These are phyloP conservation scores for Paecilomyces sp. DNA, from an alignment of 2,329 filamentous ascomycete genomes.

Conservation along the genomic window DNA sequence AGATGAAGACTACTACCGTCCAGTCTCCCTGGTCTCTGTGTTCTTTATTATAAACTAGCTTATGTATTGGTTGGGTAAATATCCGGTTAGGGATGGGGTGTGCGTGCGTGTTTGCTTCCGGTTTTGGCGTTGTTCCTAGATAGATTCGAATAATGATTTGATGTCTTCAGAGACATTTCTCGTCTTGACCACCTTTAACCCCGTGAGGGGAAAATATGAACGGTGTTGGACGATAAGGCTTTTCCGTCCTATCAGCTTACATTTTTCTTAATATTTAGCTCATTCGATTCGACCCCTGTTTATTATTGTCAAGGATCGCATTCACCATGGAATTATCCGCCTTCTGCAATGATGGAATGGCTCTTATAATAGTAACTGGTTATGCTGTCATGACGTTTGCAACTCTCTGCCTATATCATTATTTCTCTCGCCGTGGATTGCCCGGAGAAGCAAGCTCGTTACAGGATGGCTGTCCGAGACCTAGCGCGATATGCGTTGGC, in stretches of 20 bases:
- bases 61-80: background rate
- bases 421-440: background rate
- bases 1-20: background rate
- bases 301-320: background rate
- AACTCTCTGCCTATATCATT: background rate
- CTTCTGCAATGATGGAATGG: background rate
- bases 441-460: background rate
- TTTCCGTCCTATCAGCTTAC: background rate
- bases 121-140: background rate
- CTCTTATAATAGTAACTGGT: background rate
- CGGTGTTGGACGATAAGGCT: background rate
- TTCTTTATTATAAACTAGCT: background rate
- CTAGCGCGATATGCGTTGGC: background rate
- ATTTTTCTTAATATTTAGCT: background rate
- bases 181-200: background rate
- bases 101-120: background rate
- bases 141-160: background rate
- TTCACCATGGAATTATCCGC: background rate
- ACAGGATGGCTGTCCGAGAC: background rate
- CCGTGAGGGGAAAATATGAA: background rate
- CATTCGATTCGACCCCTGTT: background rate
- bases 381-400: background rate
- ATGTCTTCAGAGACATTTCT: background rate
- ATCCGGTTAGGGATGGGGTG: background rate
- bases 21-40: background rate